Conservation (phyloP, 2,329 filamentous ascomycete genomes). For the Parastagonospora avenae region DNA sequence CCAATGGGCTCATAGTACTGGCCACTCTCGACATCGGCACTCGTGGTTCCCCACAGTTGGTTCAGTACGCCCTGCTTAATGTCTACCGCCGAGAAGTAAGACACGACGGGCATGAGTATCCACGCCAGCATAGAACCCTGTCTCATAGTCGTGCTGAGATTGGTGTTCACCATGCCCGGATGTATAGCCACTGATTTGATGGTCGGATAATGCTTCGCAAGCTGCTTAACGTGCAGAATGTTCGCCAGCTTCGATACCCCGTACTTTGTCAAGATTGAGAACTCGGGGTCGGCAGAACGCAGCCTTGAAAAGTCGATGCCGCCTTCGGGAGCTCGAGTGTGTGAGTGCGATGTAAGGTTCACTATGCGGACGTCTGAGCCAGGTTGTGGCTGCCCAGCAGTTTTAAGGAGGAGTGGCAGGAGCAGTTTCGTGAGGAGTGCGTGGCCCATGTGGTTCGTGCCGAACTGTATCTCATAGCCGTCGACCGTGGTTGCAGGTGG, state of each 20-base stretch:
- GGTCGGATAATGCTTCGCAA: constrained; percentile 2
- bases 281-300: not conserved
- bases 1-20: constrained; percentile 23
- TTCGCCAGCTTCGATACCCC: constrained; percentile 56
- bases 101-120: not conserved
- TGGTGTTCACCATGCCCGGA: constrained; percentile 6
- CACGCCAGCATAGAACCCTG: not conserved
- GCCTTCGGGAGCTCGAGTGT: constrained; percentile 25
- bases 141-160: constrained; percentile 1
- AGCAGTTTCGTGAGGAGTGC: constrained; percentile 52
- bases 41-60: constrained; percentile 7
- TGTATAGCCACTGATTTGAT: constrained; percentile 5
- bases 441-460: constrained; percentile 56
- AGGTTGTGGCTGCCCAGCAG: constrained; percentile 9
- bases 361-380: constrained; percentile 50
- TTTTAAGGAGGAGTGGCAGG: constrained; percentile 43
- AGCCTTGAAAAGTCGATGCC: constrained; percentile 44
- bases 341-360: constrained; percentile 31
- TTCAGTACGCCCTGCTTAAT: constrained; percentile 7
- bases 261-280: constrained; percentile 32
- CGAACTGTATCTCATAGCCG: constrained; percentile 55
- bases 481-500: constrained; percentile 47
- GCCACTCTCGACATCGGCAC: constrained; percentile 7
- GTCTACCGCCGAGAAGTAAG: not conserved
- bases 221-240: constrained; percentile 18